These are phyloP conservation scores for Acanthamoeba rhysodes DNA, from an alignment of 208 protist genomes.

Conservation along the genomic window DNA sequence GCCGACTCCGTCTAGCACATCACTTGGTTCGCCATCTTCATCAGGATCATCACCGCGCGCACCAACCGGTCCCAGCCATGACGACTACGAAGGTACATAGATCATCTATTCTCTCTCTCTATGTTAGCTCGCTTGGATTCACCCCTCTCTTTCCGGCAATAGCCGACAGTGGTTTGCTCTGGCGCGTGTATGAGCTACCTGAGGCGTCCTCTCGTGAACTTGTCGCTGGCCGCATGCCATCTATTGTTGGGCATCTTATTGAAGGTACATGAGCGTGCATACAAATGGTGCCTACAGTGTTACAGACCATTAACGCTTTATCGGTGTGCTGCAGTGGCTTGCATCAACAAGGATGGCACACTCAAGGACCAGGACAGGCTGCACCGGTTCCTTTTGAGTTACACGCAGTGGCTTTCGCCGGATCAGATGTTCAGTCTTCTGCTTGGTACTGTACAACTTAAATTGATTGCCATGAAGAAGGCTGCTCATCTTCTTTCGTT, in stretches of 20 bases:
- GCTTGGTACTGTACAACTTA: no score
- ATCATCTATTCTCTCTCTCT: not conserved
- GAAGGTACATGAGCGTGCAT: conserved; percentile 19
- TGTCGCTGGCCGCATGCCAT: not conserved
- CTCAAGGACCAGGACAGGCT: conserved; percentile 41
- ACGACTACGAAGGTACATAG: not conserved
- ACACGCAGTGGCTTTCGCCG: conserved; percentile 58
- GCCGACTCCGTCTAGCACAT: not conserved
- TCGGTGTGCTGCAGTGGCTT: not conserved
- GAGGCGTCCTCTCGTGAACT: not conserved
- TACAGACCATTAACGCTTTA: no score
- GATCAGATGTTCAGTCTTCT: conserved; percentile 30
- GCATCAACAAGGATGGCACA: conserved; percentile 34
- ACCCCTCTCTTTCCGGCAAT: not conserved
- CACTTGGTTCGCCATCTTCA: no score
- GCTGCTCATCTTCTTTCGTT: no score
- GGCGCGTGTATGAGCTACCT: not conserved
- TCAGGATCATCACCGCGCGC: not conserved
- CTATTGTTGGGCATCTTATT: not conserved
- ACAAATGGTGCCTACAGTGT: no score
- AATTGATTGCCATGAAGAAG: no score
- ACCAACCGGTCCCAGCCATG: not conserved
- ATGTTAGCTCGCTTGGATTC: not conserved
- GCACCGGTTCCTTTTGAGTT: conserved; percentile 48
- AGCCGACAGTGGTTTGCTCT: not conserved